Base-by-base conservation (phyloP, 1,284 basidiomycete genomes). In the Ustilago xerochloae region DNA sequence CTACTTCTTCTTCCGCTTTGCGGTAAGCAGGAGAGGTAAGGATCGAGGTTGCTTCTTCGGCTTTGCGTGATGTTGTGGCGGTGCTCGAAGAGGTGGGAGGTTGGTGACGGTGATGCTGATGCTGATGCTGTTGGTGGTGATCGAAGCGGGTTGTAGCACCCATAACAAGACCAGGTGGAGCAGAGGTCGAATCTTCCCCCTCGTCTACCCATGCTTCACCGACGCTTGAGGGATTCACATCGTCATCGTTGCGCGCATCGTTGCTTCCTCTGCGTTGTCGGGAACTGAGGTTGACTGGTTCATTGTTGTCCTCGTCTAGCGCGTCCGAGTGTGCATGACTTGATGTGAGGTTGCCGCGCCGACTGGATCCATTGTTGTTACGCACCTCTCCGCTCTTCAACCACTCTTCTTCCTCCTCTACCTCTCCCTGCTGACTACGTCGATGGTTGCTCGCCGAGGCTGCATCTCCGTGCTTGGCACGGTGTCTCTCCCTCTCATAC, bases 141-240 rank as follows among this genome's bases (percentile, higher is more conserved):
- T 51, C 35, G 24, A 74, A 74, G 3, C 71, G 58, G 2, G 52
- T 52, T 2, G 63, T 48, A 1, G 73, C 16, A 5, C 73, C 73
- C 66, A 73, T 73, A 12, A 76, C 76, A 6, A 56, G 55, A 5
- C 76, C 76, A 0, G 73, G 73, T 7, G 69, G 59, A 13, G 49
- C 8, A 0, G 33, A 49, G 18, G 43, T 22, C 12, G 48, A 18
- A 6, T 63, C 63, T 13, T 55, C 70, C 2, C 32, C 8, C 24
- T 80, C 78, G 41, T 80, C 78, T 2, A 80, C 78, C 78, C 78
- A 80, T 13, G 48, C 72, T 30, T 76, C 66, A 5, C 43, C 46
- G 6, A 24, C 45, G 0, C 20, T 47, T 1, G n/a, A 33, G 18
- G 29, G 10, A 9, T 50, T 28, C 15, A 13, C 36, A 6, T 9